phyloP scores from a whole-genome alignment of 2,329 filamentous ascomycete genomes.

The Talaromyces sp. region DNA sequence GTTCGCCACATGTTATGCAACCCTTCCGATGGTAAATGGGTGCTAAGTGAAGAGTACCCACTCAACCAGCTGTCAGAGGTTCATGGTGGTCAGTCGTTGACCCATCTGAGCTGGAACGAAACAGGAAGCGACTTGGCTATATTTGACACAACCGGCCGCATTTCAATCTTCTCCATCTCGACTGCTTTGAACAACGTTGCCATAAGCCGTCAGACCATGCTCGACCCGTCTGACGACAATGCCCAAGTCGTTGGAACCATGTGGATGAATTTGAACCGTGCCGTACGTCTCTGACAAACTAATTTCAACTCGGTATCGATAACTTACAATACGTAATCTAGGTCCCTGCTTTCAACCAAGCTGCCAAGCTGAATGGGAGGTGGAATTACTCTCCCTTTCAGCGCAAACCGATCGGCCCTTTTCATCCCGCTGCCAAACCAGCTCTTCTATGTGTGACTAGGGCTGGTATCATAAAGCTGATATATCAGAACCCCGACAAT shows the following conservation, averaged over 20 bases:
- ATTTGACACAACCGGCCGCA: slow-evolving; percentile 70
- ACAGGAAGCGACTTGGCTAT: slow-evolving; percentile 74
- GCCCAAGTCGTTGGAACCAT: slow-evolving; percentile 75
- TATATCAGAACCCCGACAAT: slow-evolving; percentile 69
- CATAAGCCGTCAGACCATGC: slow-evolving; percentile 54
- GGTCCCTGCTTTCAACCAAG: slow-evolving; percentile 49
- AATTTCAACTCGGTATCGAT: neutral
- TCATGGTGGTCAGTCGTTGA: slow-evolving; percentile 60
- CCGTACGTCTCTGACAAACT: slow-evolving; percentile 29
- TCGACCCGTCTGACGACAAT: slow-evolving; percentile 68
- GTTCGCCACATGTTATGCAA: slow-evolving; percentile 67
- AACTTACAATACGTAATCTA: slow-evolving; percentile 12
- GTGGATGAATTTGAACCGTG: slow-evolving; percentile 65
- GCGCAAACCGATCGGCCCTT: slow-evolving; percentile 62
- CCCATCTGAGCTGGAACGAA: slow-evolving; percentile 78
- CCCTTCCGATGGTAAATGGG: slow-evolving; percentile 66
- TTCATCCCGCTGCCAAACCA: slow-evolving; percentile 61
- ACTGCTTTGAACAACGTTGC: slow-evolving; percentile 68
- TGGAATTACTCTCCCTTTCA: slow-evolving; percentile 67
- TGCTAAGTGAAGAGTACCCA: slow-evolving; percentile 64
- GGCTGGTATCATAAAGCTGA: slow-evolving; percentile 65
- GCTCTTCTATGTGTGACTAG: slow-evolving; percentile 72
- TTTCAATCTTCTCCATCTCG: slow-evolving; percentile 67
- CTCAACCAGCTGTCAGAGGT: slow-evolving; percentile 56
- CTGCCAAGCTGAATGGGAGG: slow-evolving; percentile 53